Percentiles rank a stretch among this genome's conserved stretches.
These are phyloP conservation scores for Skeletonema costatum DNA, from an alignment of 108 stramenopile species.

Conservation along the genomic window DNA sequence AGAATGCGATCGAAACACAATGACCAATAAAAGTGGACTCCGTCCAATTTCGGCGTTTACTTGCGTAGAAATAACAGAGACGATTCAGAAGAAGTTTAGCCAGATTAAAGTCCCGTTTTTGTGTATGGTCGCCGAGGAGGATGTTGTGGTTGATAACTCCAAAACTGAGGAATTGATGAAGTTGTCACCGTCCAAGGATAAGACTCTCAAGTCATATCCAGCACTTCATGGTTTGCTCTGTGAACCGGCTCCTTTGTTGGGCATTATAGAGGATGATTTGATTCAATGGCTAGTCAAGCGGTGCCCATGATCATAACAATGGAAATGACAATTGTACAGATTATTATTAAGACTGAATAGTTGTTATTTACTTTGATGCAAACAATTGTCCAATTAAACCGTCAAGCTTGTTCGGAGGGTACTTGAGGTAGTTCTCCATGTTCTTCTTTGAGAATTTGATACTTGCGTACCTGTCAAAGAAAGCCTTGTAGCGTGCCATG, in stretches of 20 bases:
- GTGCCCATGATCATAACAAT: slow-evolving; percentile 9
- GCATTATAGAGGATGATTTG: slow-evolving; percentile 69
- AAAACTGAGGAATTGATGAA: slow-evolving; percentile 60
- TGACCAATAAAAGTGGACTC: slow-evolving; percentile 47
- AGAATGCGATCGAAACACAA: slow-evolving; percentile 69
- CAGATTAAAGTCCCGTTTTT: slow-evolving; percentile 59
- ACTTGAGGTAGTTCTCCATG: slow-evolving; percentile 83
- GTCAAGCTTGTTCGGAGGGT: slow-evolving; percentile 69
- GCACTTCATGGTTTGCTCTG: slow-evolving; percentile 85
- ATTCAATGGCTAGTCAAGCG: slow-evolving; percentile 61
- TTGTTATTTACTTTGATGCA: slow-evolving; percentile 19
- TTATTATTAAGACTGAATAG: background rate
- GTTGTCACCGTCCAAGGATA: slow-evolving; percentile 44
- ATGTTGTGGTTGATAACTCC: slow-evolving; percentile 80
- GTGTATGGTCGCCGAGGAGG: slow-evolving; percentile 77
- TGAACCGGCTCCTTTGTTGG: slow-evolving; percentile 76
- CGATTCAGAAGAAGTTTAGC: slow-evolving; percentile 42
- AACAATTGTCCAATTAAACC: slow-evolving; percentile 39
- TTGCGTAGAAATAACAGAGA: slow-evolving; percentile 66
- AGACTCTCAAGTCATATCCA: slow-evolving; percentile 74
- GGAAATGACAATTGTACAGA: background rate
- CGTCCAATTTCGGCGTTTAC: slow-evolving; percentile 63
- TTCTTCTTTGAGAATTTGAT: slow-evolving; percentile 90
- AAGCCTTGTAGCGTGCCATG: slow-evolving; percentile 68
- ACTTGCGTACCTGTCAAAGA: slow-evolving; percentile 77